Evolutionary conservation across 352 stramenopile genomes (phyloP).

Genomic region (Phytophthora pisi): DNA sequence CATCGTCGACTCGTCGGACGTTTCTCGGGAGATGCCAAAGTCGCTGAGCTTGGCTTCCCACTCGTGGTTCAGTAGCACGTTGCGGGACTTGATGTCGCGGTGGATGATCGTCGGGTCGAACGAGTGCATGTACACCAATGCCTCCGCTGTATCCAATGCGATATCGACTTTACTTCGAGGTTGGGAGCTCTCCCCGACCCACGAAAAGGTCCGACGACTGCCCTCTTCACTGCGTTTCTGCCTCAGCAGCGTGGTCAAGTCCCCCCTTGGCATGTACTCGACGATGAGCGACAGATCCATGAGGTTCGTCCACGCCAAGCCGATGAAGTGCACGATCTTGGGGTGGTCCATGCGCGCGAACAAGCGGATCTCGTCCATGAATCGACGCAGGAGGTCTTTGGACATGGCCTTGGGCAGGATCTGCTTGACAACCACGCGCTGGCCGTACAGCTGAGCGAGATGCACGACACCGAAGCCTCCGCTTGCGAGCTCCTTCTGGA

Average conservation of each 20-base stretch:
- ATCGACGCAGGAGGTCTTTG: slow-evolving; percentile 42
- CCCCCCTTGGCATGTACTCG: slow-evolving; percentile 52
- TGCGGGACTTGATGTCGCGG: slow-evolving; percentile 53
- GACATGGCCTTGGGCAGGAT: slow-evolving; percentile 43
- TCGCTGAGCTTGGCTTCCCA: slow-evolving; percentile 58
- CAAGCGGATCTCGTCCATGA: slow-evolving; percentile 52
- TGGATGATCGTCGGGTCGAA: slow-evolving; percentile 55
- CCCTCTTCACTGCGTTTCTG: slow-evolving; percentile 38
- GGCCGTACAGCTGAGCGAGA: slow-evolving; percentile 40
- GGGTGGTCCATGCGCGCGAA: slow-evolving; percentile 43
- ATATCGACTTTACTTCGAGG: slow-evolving; percentile 39
- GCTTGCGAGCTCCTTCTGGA: slow-evolving; percentile 43
- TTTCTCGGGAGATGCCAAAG: slow-evolving; percentile 54
- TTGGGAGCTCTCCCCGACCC: slow-evolving; percentile 25
- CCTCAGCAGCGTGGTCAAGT: slow-evolving; percentile 44
- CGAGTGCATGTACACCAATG: slow-evolving; percentile 53
- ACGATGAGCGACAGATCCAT: slow-evolving; percentile 51
- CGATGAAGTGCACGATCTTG: slow-evolving; percentile 51
- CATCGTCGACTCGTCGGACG: slow-evolving; percentile 32
- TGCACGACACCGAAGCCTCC: slow-evolving; percentile 68
- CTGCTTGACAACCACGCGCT: slow-evolving; percentile 52
- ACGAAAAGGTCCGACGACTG: slow-evolving; percentile 32
- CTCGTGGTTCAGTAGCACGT: slow-evolving; percentile 48
- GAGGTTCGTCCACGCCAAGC: slow-evolving; percentile 55
- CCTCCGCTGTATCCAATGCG: slow-evolving; percentile 44